Percentiles rank a stretch among this genome's conserved stretches.
Conservation (phyloP, 1,139 yeast species). For the Yamadazyma trypodendri region DNA sequence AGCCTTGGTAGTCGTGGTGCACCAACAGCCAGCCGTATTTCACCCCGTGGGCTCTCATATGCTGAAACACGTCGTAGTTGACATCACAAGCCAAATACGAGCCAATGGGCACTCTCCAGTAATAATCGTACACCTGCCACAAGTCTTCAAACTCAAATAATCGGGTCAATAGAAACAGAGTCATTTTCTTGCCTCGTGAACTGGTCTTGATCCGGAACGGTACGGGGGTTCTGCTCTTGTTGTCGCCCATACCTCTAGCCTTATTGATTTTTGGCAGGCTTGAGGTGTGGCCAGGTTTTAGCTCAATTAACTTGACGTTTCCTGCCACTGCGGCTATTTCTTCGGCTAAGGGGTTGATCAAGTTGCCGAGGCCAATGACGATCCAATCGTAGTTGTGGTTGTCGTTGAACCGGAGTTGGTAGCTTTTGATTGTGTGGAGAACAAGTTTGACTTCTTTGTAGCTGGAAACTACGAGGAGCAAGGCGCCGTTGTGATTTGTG, state of each 20-base stretch:
- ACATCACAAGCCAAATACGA: slow-evolving; percentile 56
- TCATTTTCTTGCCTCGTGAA: slow-evolving; percentile 50
- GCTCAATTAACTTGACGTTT: slow-evolving; percentile 34
- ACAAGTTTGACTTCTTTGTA: slow-evolving; percentile 9
- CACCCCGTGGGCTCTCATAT: slow-evolving; percentile 51
- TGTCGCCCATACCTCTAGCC: slow-evolving; percentile 2
- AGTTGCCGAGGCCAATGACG: slow-evolving; percentile 10
- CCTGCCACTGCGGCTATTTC: slow-evolving; percentile 8
- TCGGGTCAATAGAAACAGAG: slow-evolving; percentile 61
- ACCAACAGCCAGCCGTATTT: slow-evolving; percentile 46
- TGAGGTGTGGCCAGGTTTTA: slow-evolving; percentile 16
- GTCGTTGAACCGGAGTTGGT: slow-evolving; percentile 20
- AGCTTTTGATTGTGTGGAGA: slow-evolving; percentile 17
- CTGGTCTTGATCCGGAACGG: slow-evolving; percentile 3
- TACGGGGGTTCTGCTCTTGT: slow-evolving; percentile 3
- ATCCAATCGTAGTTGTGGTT: slow-evolving; percentile 20
- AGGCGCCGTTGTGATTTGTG: slow-evolving; percentile 1
- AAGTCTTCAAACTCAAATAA: slow-evolving; percentile 25
- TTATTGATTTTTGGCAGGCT: background rate
- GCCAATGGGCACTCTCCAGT: slow-evolving; percentile 70
- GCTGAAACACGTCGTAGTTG: slow-evolving; percentile 56
- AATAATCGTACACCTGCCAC: slow-evolving; percentile 51
- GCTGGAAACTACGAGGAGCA: slow-evolving; percentile 12
- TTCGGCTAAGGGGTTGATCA: slow-evolving; percentile 1
- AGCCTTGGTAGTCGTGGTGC: slow-evolving; percentile 13